These are phyloP conservation scores for Hexamita inflata DNA, from an alignment of 208 protist genomes.

Conservation along the genomic window DNA sequence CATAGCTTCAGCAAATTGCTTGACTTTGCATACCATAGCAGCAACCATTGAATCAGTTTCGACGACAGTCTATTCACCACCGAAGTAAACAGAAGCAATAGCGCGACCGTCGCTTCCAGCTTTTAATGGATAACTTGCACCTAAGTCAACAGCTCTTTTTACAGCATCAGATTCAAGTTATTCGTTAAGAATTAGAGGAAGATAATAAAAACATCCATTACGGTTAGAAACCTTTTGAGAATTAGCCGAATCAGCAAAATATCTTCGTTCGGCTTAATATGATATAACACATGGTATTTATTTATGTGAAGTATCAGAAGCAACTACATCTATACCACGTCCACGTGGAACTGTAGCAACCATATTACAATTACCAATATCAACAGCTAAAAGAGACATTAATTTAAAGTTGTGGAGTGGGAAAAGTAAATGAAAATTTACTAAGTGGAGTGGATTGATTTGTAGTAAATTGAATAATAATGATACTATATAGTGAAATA, in stretches of 20 bases:
- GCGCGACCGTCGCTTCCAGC: neutral
- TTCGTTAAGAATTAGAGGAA: slow-evolving; percentile 14
- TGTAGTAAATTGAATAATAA: too few relatives aligned
- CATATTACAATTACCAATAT: slow-evolving; percentile 7
- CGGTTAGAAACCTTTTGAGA: neutral
- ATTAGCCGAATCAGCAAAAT: neutral
- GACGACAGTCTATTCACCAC: neutral
- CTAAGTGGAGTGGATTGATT: too few relatives aligned
- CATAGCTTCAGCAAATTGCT: slow-evolving; percentile 2
- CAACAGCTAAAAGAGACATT: slow-evolving; percentile 8
- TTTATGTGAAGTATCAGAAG: slow-evolving; percentile 11
- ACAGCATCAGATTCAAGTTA: neutral
- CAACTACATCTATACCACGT: slow-evolving; percentile 14
- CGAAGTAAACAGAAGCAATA: slow-evolving; percentile 1
- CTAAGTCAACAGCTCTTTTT: neutral
- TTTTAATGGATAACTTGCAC: neutral
- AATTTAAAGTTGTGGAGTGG: too few relatives aligned
- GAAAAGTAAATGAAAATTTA: too few relatives aligned
- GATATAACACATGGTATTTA: slow-evolving; percentile 10
- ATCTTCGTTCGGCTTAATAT: slow-evolving; percentile 8
- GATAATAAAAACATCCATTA: slow-evolving; percentile 2
- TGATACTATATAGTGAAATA: too few relatives aligned
- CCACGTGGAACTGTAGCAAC: slow-evolving; percentile 14
- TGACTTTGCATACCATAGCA: slow-evolving; percentile 8
- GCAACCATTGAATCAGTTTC: slow-evolving; percentile 4